Evolutionary conservation across 2,329 filamentous ascomycete genomes (phyloP).

Genomic region (Nigrograna mackinnonii): DNA sequence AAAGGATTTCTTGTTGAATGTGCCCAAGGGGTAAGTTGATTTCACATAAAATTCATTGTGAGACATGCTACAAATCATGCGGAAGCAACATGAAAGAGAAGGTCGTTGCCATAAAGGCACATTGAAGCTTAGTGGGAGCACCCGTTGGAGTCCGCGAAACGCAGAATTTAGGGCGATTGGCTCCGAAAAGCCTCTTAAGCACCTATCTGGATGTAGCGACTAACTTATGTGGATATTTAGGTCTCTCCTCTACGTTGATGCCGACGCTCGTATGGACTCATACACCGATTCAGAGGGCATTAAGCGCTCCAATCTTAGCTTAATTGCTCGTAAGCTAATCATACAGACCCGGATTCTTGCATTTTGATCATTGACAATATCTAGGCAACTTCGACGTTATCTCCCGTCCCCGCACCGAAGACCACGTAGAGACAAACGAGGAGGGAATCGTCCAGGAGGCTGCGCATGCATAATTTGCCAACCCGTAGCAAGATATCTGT

Average conservation of each 20-base stretch:
- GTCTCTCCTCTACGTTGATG: slow-evolving; percentile 80
- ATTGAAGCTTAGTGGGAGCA: no score
- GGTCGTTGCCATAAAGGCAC: no score
- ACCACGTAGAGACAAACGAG: slow-evolving; percentile 25
- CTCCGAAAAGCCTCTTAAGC: no score
- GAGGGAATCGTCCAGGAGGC: slow-evolving; percentile 38
- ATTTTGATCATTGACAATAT: slow-evolving; percentile 6
- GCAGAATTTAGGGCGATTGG: no score
- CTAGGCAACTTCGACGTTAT: slow-evolving; percentile 40
- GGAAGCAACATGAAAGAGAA: no score
- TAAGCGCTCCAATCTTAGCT: slow-evolving; percentile 64
- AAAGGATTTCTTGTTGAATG: slow-evolving; percentile 71
- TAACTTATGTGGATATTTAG: slow-evolving; percentile 48
- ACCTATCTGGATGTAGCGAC: no score
- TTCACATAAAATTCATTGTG: no score
- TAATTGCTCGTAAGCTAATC: slow-evolving; percentile 75
- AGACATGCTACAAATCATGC: no score
- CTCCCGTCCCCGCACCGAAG: slow-evolving; percentile 25
- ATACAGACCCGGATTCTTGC: neutral
- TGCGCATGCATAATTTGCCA: slow-evolving; percentile 18
- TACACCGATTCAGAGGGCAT: slow-evolving; percentile 71
- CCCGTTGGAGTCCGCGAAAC: no score
- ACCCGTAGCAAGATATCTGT: neutral
- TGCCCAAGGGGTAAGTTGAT: slow-evolving; percentile 83
- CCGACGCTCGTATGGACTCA: slow-evolving; percentile 69